Base-by-base conservation (phyloP, 495 filamentous ascomycete genomes). In the Neurospora terricola region DNA sequence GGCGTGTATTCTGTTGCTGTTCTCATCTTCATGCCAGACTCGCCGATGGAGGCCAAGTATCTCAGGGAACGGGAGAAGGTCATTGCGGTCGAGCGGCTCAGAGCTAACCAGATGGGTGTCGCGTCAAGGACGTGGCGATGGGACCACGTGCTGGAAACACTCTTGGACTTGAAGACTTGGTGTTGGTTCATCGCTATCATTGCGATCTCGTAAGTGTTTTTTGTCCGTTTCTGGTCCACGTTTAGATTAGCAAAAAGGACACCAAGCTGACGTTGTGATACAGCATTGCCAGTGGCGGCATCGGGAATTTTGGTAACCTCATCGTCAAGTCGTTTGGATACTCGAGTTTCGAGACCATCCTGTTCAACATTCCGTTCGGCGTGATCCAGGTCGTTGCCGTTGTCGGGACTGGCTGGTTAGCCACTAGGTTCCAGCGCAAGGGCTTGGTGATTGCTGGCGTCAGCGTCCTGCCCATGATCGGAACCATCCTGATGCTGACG, bases 331-430 rank as follows among this genome's bases (percentile, higher is more conserved):
- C 85, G 10, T 91, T 91, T 75, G 89, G 89, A 7, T 90, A 86
- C 76, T 82, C 84, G 72, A 80, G 84, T 38, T 89, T 90, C 72
- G 83, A 86, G 36, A 89, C 89, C 0, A 89, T 90, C 59, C 83
- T 90, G 11, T 89, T 91, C 81, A 90, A 89, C 77, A 89, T 91
- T 73, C 89, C 89, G 0, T 90, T 89, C 54, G 89, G 89, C 21
- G 83, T 80, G 0, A 84, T 87, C 62, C 85, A 87, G 70, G 73
- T 87, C 43, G 59, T 82, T 37, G 74, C 81, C 0, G 85, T 85
- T 37, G 76, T 87, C 18, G 81, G 81, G 9, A 81, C 82, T 0
- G 85, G 83, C 14, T 86, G 82, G 82, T n/a, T 85, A 2, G 84
- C 86, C 10, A 87, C 77, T 10, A 73, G 78, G 27, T 81, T 84